Evolutionary conservation across 1,284 basidiomycete species (phyloP).

Genomic region (Austropuccinia psidii): DNA sequence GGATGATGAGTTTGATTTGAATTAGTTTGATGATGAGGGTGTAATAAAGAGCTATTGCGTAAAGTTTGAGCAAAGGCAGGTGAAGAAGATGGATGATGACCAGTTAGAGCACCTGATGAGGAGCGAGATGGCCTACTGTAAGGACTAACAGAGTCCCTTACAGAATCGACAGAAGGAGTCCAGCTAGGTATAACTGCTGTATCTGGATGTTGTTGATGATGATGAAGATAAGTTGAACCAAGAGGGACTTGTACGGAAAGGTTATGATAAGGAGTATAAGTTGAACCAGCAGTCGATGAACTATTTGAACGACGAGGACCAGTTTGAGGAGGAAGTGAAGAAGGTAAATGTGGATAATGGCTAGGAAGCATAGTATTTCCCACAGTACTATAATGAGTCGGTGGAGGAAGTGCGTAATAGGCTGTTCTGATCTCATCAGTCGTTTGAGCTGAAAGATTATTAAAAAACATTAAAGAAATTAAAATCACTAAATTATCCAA

Average conservation of each 20-base stretch:
- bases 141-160: slow-evolving; percentile 26
- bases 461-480: too few species aligned
- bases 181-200: slow-evolving; percentile 2
- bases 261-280: slow-evolving; percentile 1
- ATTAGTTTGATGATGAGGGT: not conserved
- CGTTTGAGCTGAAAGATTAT: slow-evolving; percentile 3
- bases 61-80: slow-evolving; percentile 11
- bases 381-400: slow-evolving; percentile 7
- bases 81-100: not conserved
- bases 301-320: not conserved
- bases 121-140: slow-evolving; percentile 23
- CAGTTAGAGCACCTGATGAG: slow-evolving; percentile 4
- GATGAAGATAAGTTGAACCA: not conserved
- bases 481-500: too few species aligned
- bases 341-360: slow-evolving; percentile 25
- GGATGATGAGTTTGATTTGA: slow-evolving; percentile 2
- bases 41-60: slow-evolving; percentile 3
- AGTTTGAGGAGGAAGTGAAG: slow-evolving; percentile 20
- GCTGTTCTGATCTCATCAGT: slow-evolving; percentile 15
- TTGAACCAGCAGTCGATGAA: not conserved
- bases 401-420: slow-evolving; percentile 5
- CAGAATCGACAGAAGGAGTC: slow-evolving; percentile 23
- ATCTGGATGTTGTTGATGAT: slow-evolving; percentile 17
- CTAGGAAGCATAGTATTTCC: slow-evolving; percentile 12
- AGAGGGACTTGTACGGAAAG: slow-evolving; percentile 4